These are phyloP conservation scores for Didymella keratinophila DNA, from an alignment of 2,329 filamentous ascomycete species.

Conservation along the genomic window DNA sequence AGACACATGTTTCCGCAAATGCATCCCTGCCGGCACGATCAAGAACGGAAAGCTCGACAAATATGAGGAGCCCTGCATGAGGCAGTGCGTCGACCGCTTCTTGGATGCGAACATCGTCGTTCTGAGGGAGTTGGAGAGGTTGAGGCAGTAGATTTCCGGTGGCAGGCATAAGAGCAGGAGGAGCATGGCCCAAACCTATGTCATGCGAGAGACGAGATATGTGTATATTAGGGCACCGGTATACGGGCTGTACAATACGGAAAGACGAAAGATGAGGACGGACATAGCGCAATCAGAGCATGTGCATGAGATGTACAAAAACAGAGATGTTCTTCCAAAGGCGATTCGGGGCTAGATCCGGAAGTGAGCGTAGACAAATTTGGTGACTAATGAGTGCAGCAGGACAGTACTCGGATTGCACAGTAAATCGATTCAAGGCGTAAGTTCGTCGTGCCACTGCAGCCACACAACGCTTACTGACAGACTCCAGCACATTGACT, in stretches of 20 bases:
- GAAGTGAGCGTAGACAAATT: background rate
- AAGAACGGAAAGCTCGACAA: conserved; percentile 75
- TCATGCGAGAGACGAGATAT: background rate
- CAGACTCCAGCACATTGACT: background rate
- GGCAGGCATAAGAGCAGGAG: background rate
- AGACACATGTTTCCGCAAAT: conserved; percentile 94
- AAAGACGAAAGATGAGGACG: background rate
- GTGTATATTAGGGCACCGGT: conserved; percentile 5
- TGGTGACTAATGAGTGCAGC: background rate
- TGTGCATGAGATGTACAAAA: background rate
- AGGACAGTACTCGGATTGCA: background rate
- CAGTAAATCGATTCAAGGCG: background rate
- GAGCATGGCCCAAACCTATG: background rate
- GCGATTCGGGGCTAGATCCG: background rate
- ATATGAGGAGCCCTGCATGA: conserved; percentile 81
- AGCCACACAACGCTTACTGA: background rate
- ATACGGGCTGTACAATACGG: conserved; percentile 9
- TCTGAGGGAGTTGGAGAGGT: conserved; percentile 80
- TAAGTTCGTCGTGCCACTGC: background rate
- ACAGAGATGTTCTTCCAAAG: background rate
- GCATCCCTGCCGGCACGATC: conserved; percentile 76
- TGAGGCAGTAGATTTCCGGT: conserved; percentile 46
- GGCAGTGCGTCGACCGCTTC: conserved; percentile 94
- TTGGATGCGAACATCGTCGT: conserved; percentile 87
- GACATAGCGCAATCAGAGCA: background rate